Conservation (phyloP, 768 basidiomycete species). For the Tulasnella sp. region DNA sequence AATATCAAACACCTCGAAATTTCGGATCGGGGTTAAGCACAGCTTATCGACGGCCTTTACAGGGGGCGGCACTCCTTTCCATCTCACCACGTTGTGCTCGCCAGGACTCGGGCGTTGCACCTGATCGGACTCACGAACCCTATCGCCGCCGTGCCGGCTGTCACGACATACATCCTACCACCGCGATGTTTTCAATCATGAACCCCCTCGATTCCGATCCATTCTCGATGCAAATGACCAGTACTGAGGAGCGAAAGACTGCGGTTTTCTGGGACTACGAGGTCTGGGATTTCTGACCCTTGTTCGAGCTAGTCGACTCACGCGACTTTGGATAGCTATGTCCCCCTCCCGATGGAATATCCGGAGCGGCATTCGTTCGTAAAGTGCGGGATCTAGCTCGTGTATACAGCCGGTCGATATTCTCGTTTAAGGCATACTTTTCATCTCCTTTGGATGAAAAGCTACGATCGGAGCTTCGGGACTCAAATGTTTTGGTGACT, state of each 20-base stretch:
- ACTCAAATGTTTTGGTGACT: neutral
- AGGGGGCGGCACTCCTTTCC: neutral
- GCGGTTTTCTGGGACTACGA: neutral
- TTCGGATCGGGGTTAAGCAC: neutral
- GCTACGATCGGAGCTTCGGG: neutral
- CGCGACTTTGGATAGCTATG: neutral
- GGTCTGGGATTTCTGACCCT: neutral
- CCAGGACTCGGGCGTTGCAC: neutral
- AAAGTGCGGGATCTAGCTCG: neutral
- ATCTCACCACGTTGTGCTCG: neutral
- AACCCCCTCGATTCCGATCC: neutral
- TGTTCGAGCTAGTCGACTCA: neutral
- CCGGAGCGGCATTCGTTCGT: neutral
- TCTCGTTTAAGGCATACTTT: neutral
- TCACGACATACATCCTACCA: neutral
- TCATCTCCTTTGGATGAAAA: neutral
- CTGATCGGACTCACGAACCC: neutral
- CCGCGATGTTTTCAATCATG: neutral
- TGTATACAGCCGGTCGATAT: neutral
- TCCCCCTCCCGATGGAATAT: neutral
- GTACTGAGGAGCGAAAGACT: neutral
- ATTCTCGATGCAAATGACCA: neutral
- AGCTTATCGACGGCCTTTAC: neutral
- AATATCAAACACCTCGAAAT: neutral
- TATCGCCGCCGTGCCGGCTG: neutral